Evolutionary conservation across 805 yeast species (phyloP), one percentile per base, ranked within the genome.

Genomic region (Teunomyces lycoperdinae): DNA sequence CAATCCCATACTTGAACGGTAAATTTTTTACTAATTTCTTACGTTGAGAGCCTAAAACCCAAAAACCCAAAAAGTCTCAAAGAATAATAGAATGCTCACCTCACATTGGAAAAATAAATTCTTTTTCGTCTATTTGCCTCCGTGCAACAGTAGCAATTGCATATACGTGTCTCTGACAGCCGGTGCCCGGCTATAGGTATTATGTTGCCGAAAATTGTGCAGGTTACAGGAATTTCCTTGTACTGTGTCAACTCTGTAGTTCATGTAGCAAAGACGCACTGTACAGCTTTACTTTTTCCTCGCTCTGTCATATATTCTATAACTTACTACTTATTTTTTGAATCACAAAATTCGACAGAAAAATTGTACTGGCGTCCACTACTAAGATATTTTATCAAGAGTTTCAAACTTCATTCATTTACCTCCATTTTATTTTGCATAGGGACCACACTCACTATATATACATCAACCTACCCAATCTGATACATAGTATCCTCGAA

Each of bases 341-440:
- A 38, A 38, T 38, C 41, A 38, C 41, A 38, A 38, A 38, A 24
- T 24, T 20, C 41, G 41, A 38, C 41, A 38, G 41, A 38, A 38
- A 38, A 38, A 38, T 38, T 38, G 41, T 38, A 38, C 41, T 38
- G 41, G 41, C 41, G 41, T 38, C 41, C 41, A 26, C 41, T 13
- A 34, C 13, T 8, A 10, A 26, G n/a, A n/a, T 26, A 26, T 24
- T n/a, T 14, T 26, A 26, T 20, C 33, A 32, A 14, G 14, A 32
- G 34, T 35, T 38, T 38, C 41, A 26, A 38, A 28, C 41, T 20
- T 10, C 41, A 38, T 26, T 26, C 41, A 38, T 20, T 38, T 26
- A 7, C 29, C 41, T 20, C 41, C 41, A n/a, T 20, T 8, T 14
- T n/a, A n/a, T 6, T 26, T 38, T 24, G 41, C 41, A 32, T 32